These are phyloP conservation scores for Mrakia frigida DNA, from an alignment of 768 basidiomycete species.

Conservation along the genomic window DNA sequence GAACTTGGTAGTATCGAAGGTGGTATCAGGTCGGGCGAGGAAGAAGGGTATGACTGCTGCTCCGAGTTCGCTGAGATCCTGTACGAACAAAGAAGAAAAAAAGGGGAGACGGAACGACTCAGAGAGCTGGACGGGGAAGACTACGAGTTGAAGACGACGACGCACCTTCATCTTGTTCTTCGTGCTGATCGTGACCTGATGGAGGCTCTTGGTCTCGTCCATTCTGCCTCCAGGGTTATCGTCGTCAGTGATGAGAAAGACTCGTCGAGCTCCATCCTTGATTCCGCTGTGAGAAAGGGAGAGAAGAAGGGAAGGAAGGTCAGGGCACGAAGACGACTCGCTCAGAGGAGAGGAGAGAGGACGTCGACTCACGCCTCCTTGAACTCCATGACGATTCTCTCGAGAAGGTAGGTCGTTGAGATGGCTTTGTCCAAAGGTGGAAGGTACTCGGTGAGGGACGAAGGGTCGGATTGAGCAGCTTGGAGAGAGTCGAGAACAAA, in stretches of 20 bases:
- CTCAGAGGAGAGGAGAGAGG: neutral
- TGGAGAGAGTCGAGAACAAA: neutral
- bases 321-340: neutral
- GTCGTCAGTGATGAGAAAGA: conserved; percentile 89
- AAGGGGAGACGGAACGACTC: conserved; percentile 41
- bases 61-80: conserved; percentile 79
- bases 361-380: conserved; percentile 65
- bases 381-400: conserved; percentile 80
- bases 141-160: conserved; percentile 1
- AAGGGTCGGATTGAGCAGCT: conserved; percentile 12
- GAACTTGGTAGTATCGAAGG: conserved; percentile 69
- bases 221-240: conserved; percentile 56
- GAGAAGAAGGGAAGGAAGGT: neutral
- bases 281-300: neutral
- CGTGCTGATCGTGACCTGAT: conserved; percentile 39
- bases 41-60: conserved; percentile 83
- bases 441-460: neutral
- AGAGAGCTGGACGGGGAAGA: conserved; percentile 10
- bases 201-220: conserved; percentile 30
- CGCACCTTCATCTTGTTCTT: conserved; percentile 35
- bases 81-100: conserved; percentile 16
- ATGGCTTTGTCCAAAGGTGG: conserved; percentile 10
- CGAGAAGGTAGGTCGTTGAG: conserved; percentile 58
- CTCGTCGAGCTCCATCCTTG: conserved; percentile 59
- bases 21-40: conserved; percentile 61